Conservation (phyloP, 2,329 filamentous ascomycete species). For the Fusarium nygamai region DNA sequence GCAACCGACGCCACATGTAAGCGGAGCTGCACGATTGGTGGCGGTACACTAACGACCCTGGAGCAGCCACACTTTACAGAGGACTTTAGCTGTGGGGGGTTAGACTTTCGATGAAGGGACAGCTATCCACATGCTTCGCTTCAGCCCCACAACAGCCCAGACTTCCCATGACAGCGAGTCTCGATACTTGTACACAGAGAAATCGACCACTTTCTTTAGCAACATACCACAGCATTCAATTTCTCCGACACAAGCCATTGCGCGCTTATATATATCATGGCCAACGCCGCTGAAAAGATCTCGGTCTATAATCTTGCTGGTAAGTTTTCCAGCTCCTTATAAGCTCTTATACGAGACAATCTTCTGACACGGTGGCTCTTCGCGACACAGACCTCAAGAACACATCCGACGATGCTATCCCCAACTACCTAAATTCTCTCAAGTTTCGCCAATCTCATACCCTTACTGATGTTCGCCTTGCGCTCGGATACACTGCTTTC, state of each 20-base stretch:
- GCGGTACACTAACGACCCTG: neutral
- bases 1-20: constrained; percentile 21
- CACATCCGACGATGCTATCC: constrained; percentile 92
- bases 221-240: constrained; percentile 8
- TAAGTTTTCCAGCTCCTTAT: constrained; percentile 43
- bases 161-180: constrained; percentile 17
- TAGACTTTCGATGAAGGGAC: constrained; percentile 29
- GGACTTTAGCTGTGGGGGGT: neutral
- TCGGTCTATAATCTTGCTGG: constrained; percentile 74
- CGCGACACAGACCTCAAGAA: constrained; percentile 84
- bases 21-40: constrained; percentile 14
- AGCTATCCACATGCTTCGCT: constrained; percentile 36
- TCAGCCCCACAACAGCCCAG: constrained; percentile 24
- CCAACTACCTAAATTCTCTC: constrained; percentile 91
- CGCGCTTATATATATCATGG: constrained; percentile 42
- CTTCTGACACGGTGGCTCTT: constrained; percentile 44
- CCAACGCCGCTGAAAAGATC: constrained; percentile 61
- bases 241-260: neutral
- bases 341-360: neutral
- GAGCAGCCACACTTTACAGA: constrained; percentile 22
- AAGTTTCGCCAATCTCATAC: constrained; percentile 84
- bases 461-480: constrained; percentile 83
- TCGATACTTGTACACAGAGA: constrained; percentile 24
- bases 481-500: constrained; percentile 85
- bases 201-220: neutral